These are phyloP conservation scores for Cordyceps pruinosa DNA, from an alignment of 2,329 filamentous ascomycete species.

Conservation along the genomic window DNA sequence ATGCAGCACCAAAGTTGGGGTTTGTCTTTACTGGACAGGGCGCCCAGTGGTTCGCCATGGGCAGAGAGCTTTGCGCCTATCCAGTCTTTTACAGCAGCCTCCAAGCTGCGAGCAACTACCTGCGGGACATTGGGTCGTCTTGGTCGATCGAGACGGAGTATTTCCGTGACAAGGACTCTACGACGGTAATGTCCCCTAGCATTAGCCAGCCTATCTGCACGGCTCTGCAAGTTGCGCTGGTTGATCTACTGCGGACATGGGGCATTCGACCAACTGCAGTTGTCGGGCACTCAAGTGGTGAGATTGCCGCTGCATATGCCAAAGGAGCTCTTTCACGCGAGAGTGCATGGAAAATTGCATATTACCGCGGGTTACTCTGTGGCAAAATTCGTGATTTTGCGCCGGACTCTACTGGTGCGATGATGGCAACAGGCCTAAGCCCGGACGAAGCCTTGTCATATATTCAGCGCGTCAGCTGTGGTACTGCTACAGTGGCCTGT, in stretches of 20 bases:
- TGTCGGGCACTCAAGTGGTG: constrained; percentile 13
- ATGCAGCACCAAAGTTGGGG: constrained; percentile 10
- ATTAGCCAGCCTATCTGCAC: constrained; percentile 31
- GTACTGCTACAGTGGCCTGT: no score
- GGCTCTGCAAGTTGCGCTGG: constrained; percentile 31
- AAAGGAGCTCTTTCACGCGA: no score
- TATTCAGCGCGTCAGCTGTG: background rate
- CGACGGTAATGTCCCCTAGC: constrained; percentile 9
- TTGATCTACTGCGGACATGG: constrained; percentile 25
- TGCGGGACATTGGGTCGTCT: background rate
- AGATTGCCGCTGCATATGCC: no score
- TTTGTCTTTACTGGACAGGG: constrained; percentile 29
- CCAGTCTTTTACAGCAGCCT: constrained; percentile 15
- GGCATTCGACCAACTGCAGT: constrained; percentile 20
- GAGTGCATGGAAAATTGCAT: constrained; percentile 21
- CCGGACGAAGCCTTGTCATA: background rate
- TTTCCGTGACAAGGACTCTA: no score
- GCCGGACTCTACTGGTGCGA: constrained; percentile 15
- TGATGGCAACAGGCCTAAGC: constrained; percentile 24
- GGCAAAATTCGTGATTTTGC: background rate
- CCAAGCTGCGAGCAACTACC: background rate
- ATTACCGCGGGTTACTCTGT: constrained; percentile 12
- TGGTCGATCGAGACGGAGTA: background rate
- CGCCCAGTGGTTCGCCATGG: constrained; percentile 28
- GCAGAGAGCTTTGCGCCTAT: constrained; percentile 19